Evolutionary conservation across 208 protist genomes (phyloP).

Genomic region (Herpetomonas muscarum): DNA sequence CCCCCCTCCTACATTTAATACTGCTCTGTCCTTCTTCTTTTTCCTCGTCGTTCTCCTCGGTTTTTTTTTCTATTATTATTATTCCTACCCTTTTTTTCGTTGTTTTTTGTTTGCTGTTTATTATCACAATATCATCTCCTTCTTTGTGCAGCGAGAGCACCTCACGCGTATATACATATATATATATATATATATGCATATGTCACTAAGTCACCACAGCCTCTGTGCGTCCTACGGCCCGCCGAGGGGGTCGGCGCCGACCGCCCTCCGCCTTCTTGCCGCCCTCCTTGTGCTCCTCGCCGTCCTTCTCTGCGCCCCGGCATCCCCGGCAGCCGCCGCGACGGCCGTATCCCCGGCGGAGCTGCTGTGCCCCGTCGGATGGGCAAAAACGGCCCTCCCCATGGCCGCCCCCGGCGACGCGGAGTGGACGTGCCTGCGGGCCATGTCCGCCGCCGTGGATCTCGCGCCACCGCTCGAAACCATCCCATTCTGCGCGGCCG

Average conservation of each 20-base stretch:
- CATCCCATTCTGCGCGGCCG: constrained; percentile 10
- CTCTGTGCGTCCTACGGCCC: too few relatives aligned
- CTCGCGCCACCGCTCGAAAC: constrained; percentile 13
- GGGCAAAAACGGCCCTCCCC: constrained; percentile 11
- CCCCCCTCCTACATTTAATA: too few relatives aligned
- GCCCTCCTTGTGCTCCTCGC: background rate
- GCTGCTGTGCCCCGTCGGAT: constrained; percentile 9
- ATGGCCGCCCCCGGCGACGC: background rate
- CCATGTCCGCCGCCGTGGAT: background rate
- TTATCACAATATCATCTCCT: too few relatives aligned
- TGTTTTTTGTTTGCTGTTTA: too few relatives aligned
- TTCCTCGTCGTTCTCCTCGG: too few relatives aligned
- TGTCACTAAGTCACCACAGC: background rate
- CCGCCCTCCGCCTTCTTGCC: too few relatives aligned
- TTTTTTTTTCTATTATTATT: background rate
- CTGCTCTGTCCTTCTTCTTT: too few relatives aligned
- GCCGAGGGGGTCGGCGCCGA: too few relatives aligned
- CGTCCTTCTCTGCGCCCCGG: background rate
- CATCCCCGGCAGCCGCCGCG: background rate
- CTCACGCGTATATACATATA: background rate
- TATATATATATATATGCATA: background rate
- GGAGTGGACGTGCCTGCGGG: constrained; percentile 3
- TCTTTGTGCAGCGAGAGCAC: background rate
- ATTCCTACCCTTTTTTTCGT: constrained; percentile 2
- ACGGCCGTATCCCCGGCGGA: background rate